These are phyloP conservation scores for Lizanozyma gosingica DNA, from an alignment of 1,139 yeast species.

Conservation along the genomic window DNA sequence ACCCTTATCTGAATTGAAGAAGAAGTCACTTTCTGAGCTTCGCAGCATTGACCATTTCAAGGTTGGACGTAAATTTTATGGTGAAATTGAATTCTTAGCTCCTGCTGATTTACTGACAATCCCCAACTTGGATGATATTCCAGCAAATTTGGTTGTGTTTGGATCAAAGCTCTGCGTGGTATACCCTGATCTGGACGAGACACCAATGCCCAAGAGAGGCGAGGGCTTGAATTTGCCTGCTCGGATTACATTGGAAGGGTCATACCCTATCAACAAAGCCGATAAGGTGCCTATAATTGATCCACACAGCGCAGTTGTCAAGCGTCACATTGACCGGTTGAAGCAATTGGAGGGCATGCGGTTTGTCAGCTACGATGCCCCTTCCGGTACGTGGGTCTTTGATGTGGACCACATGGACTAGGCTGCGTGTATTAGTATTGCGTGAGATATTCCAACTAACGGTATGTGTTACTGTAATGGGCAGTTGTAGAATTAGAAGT, in stretches of 20 bases:
- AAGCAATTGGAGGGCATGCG: conserved; percentile 50
- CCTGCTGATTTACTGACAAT: conserved; percentile 79
- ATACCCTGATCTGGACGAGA: conserved; percentile 60
- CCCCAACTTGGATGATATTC: conserved; percentile 48
- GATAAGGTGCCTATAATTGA: conserved; percentile 71
- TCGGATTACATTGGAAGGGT: conserved; percentile 61
- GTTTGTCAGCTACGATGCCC: conserved; percentile 71
- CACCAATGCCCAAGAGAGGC: conserved; percentile 52
- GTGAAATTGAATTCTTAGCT: conserved; percentile 62
- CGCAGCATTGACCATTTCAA: conserved; percentile 56
- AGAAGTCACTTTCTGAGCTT: conserved; percentile 53
- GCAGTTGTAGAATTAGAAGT: no score
- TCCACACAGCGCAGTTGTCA: conserved; percentile 63
- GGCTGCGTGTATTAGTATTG: no score
- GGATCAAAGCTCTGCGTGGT: conserved; percentile 54
- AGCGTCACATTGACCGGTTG: conserved; percentile 60
- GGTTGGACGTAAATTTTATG: conserved; percentile 76
- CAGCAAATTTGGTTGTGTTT: conserved; percentile 59
- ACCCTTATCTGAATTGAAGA: conserved; percentile 50
- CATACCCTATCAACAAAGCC: conserved; percentile 70
- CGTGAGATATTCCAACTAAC: no score
- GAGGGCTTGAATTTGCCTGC: conserved; percentile 80
- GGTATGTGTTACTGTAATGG: no score
- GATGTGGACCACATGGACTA: conserved; percentile 27
- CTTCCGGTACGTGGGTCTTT: conserved; percentile 78